Conservation (phyloP, 129 eudicot species). For the Apium graveolens region DNA sequence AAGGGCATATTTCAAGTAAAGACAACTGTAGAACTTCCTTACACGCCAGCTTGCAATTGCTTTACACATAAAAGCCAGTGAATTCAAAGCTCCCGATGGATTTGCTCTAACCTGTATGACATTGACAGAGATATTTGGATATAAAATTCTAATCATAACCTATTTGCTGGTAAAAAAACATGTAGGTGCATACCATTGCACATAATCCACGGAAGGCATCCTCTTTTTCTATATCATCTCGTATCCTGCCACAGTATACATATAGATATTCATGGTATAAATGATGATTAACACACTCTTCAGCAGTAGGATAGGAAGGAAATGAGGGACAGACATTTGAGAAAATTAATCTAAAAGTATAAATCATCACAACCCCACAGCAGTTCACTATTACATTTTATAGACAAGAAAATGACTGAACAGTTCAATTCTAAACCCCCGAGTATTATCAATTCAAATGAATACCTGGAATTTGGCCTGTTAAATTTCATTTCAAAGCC, state of each 20-base stretch:
- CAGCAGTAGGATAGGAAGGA: neutral
- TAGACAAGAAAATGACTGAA: neutral
- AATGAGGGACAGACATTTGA: neutral
- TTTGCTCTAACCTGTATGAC: constrained; percentile 80
- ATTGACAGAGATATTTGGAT: constrained; percentile 1
- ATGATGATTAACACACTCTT: neutral
- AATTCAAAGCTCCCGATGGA: constrained; percentile 82
- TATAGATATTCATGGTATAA: neutral
- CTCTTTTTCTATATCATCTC: constrained; percentile 93
- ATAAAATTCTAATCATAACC: constrained; percentile 10
- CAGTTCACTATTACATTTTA: neutral
- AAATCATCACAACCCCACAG: neutral
- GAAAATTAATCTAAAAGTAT: neutral
- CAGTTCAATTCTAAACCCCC: neutral
- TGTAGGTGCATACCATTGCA: constrained; percentile 52
- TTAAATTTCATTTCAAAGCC: neutral
- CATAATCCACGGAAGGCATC: constrained; percentile 98
- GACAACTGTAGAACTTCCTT: neutral
- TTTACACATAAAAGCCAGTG: constrained; percentile 79
- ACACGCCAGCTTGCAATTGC: constrained; percentile 93
- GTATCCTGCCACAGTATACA: constrained; percentile 53
- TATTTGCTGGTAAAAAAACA: neutral
- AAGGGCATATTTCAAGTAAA: neutral
- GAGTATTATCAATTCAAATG: neutral
- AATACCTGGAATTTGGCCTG: neutral